Evolutionary conservation across 441 rosid species (phyloP), one percentile per base, ranked within the genome.

Genomic region (Kokia cookei): DNA sequence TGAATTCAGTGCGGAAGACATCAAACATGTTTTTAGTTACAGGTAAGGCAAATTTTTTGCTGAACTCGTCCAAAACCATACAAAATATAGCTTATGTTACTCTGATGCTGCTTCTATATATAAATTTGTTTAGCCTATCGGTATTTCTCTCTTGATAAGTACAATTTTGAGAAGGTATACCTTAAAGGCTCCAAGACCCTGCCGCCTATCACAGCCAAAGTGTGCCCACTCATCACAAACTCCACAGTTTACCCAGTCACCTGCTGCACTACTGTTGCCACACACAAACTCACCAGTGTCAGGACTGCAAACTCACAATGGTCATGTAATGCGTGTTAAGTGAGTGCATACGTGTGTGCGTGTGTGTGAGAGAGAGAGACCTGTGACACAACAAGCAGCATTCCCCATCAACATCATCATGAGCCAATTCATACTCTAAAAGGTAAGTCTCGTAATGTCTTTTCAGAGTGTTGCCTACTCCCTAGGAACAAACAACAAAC

Each of bases 241-340:
- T 76, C 97, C 96, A 73, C 99, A 96, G 79, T 96, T 96, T 65
- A 93, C 99, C 99, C 99, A 92, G 77, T 96, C 98, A 80, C 99
- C 99, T 1, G 98, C 96, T n/a, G 99, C 96, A 35, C 99, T 92
- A 93, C 99, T 96, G 97, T 85, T 78, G 74, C 63, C 79, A 73
- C 65, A 75, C 11, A 68, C 69, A 76, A 70, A 59, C 43, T 19
- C 40, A 14, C 45, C 29, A 58, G 53, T 24, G 65, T 83, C 26
- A 76, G 74, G 35, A 65, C 60, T 50, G 50, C 35, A 69, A 3
- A 51, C 9, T 50, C 40, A 51, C 15, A n/a, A 27, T 26, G 26
- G 7, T 2, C 9, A 9, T 47, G 54, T 8, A 53, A 4, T 0
- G 8, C 17, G 68, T 65, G 69, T 27, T 43, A 3, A 14, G 43